Percentiles rank a stretch among this genome's conserved stretches.
Conservation (phyloP, 805 yeast genomes). For the Jamesozyma piceae region DNA sequence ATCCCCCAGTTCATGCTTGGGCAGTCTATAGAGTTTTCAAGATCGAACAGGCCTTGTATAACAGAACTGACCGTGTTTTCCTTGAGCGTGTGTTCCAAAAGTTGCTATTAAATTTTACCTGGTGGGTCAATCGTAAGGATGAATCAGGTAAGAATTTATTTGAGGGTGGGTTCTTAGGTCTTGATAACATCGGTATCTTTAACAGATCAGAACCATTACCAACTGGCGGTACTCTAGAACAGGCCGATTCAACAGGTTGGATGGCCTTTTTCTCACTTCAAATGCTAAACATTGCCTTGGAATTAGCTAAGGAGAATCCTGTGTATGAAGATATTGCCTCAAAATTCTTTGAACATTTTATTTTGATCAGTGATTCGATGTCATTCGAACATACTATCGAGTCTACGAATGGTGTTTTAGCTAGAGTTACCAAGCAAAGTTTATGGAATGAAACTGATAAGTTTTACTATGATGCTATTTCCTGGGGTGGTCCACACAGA, state of each 20-base stretch:
- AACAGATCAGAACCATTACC: slow-evolving; percentile 90
- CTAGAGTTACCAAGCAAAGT: slow-evolving; percentile 45
- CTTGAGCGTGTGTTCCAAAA: slow-evolving; percentile 91
- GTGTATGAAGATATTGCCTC: slow-evolving; percentile 91
- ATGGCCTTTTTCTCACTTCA: slow-evolving; percentile 87
- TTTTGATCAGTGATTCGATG: slow-evolving; percentile 90
- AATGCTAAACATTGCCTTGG: slow-evolving; percentile 87
- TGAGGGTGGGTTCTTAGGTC: slow-evolving; percentile 89
- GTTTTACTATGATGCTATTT: slow-evolving; percentile 83
- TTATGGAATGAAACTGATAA: slow-evolving; percentile 86
- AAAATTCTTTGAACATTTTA: slow-evolving; percentile 86
- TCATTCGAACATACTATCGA: slow-evolving; percentile 40
- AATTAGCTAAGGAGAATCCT: slow-evolving; percentile 73
- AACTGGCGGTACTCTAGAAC: slow-evolving; percentile 82
- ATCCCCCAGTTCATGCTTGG: slow-evolving; percentile 98
- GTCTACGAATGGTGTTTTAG: slow-evolving; percentile 29
- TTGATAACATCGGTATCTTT: slow-evolving; percentile 87
- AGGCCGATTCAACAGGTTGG: slow-evolving; percentile 96
- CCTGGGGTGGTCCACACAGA: slow-evolving; percentile 62
- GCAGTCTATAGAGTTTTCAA: slow-evolving; percentile 80
- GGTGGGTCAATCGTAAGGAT: slow-evolving; percentile 97
- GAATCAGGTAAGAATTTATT: slow-evolving; percentile 78
- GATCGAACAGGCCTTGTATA: slow-evolving; percentile 76
- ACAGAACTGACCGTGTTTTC: slow-evolving; percentile 70
- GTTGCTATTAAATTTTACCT: slow-evolving; percentile 76